Base-by-base conservation (phyloP, 495 filamentous ascomycete species). In the Tuber umbilicatum region DNA sequence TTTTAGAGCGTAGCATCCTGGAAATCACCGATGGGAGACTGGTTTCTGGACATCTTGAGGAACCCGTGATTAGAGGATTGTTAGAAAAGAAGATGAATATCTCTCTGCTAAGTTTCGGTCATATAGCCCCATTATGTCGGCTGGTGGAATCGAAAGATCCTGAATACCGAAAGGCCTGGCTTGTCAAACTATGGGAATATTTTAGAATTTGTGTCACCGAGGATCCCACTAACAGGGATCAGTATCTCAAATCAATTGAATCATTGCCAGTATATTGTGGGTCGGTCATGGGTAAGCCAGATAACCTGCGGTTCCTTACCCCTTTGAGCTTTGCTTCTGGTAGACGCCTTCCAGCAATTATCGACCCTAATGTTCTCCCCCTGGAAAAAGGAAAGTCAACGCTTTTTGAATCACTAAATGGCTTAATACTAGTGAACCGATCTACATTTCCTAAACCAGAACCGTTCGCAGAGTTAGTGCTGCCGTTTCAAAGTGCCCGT, bases 201-300 rank as follows among this genome's bases (percentile, higher is more conserved):
- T 60, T 60, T 60, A 10, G 2, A 12, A 7, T 14, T 2, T 31
- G 50, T 60, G 50, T 60, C 23, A 14, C 2, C 23, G 14, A 60
- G 4, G 0, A 60, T 60, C 50, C 50, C 50, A 14, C 7, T n/a
- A n/a, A 27, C 9, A 60, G 5, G 7, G 50, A 27, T 60, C 1
- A 10, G n/a, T 60, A 60, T 60, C 76, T 78, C 35, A 35, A 2
- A 5, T 38, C 70, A 27, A 23, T 79, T 37, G 10, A 71, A 6
- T 9, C 69, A 31, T 55, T 79, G 27, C 71, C 69, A 4, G 72
- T 79, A 45, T 79, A 79, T 74, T 79, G 67, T 39, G 77, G 77
- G 41, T 60, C 60, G 17, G 45, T 41, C 40, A 39, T 79, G 19
- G 77, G 75, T 35, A 45, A 42, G 17, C 23, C 67, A 21, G 21